Evolutionary conservation across 352 stramenopile species (phyloP).

Genomic region (Pythium oligandrum): DNA sequence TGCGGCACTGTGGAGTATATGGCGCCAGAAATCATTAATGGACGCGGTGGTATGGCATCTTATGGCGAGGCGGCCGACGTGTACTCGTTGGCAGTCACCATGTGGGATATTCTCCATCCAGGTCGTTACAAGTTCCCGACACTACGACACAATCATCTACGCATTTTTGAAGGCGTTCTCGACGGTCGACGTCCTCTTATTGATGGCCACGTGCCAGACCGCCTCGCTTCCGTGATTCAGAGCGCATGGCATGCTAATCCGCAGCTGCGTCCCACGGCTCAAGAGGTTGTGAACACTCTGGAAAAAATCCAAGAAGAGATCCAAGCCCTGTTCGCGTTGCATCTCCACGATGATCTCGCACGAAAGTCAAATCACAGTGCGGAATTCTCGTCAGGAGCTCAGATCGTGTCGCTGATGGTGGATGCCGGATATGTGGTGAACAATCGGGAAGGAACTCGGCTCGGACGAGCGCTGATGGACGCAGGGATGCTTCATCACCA

Average conservation of each 20-base stretch:
- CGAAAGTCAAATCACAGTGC: not conserved
- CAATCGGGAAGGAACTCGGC: conserved; percentile 23
- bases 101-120: conserved; percentile 32
- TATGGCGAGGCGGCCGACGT: conserved; percentile 35
- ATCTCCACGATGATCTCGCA: not conserved
- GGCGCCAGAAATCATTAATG: conserved; percentile 35
- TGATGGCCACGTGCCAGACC: conserved; percentile 9
- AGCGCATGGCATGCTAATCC: conserved; percentile 10
- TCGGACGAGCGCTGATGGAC: conserved; percentile 51
- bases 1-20: conserved; percentile 36
- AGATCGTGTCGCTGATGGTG: conserved; percentile 20
- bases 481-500: conserved; percentile 39
- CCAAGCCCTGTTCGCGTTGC: not conserved
- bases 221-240: conserved; percentile 11
- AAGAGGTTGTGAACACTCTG: conserved; percentile 8
- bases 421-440: conserved; percentile 19
- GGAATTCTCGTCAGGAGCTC: conserved; percentile 2
- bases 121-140: conserved; percentile 24
- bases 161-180: conserved; percentile 24
- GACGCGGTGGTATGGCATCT: conserved; percentile 10
- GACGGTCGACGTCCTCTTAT: conserved; percentile 24
- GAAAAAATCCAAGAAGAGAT: conserved; percentile 13
- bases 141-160: conserved; percentile 17
- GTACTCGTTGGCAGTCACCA: conserved; percentile 29
- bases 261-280: conserved; percentile 5